Conservation (phyloP, 441 rosid species). For the Viola pubescens region DNA sequence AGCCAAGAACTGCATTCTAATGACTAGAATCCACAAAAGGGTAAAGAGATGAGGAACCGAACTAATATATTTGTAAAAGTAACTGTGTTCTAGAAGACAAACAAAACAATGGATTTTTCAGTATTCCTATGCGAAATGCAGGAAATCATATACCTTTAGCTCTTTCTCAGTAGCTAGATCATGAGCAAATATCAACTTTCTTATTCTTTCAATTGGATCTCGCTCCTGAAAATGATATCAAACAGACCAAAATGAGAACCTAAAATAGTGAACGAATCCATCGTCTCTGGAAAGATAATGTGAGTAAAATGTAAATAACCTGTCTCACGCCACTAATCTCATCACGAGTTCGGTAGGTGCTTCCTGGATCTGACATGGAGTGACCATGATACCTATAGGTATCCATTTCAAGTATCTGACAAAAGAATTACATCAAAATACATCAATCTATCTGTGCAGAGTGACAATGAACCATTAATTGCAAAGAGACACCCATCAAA, state of each 20-base stretch:
- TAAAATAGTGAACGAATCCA: background rate
- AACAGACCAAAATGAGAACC: background rate
- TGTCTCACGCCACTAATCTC: conserved; percentile 89
- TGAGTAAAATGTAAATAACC: conserved; percentile 32
- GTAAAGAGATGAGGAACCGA: background rate
- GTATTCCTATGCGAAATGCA: background rate
- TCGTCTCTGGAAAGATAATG: conserved; percentile 1
- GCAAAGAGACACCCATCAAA: background rate
- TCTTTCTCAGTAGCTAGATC: conserved; percentile 94
- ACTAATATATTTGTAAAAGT: background rate
- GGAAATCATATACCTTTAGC: conserved; percentile 54
- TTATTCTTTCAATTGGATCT: conserved; percentile 83
- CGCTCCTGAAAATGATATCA: conserved; percentile 50
- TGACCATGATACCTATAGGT: conserved; percentile 97
- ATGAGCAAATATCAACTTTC: conserved; percentile 64
- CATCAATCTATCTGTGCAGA: background rate
- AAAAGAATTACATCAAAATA: conserved; percentile 6
- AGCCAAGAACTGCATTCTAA: background rate
- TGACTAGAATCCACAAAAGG: conserved; percentile 1
- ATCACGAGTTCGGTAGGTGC: conserved; percentile 97
- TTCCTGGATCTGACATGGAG: conserved; percentile 99
- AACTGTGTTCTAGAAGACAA: background rate
- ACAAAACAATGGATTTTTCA: conserved; percentile 1
- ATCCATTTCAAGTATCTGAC: conserved; percentile 96
- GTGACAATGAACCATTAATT: background rate